Conservation (phyloP, 768 basidiomycete species). For the Saitozyma podzolica region DNA sequence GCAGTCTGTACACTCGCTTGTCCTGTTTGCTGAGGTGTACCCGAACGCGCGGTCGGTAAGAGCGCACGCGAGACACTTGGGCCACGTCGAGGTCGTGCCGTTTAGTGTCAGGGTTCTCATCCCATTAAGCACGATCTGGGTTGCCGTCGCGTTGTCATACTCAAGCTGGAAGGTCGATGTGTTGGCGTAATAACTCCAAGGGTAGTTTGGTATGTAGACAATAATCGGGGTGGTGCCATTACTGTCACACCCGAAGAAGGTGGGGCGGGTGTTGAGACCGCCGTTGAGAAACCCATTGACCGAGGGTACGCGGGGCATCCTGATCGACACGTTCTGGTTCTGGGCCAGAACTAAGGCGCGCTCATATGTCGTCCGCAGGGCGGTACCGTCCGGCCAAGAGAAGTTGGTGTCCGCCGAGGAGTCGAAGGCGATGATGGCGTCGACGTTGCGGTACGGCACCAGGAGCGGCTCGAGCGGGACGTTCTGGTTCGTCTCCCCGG, state of each 20-base stretch:
- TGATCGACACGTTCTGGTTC: slow-evolving; percentile 21
- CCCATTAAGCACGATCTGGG: slow-evolving; percentile 65
- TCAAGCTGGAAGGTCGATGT: slow-evolving; percentile 58
- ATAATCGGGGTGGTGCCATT: slow-evolving; percentile 64
- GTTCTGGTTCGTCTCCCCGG: slow-evolving; percentile 54
- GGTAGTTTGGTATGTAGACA: slow-evolving; percentile 74
- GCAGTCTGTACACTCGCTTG: slow-evolving; percentile 43
- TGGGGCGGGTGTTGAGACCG: slow-evolving; percentile 46
- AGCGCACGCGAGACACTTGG: slow-evolving; percentile 71
- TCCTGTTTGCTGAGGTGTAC: slow-evolving; percentile 36
- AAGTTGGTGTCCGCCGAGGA: slow-evolving; percentile 55
- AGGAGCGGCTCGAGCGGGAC: slow-evolving; percentile 71
- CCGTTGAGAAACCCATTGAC: slow-evolving; percentile 50
- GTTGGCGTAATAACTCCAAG: slow-evolving; percentile 51
- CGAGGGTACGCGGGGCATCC: slow-evolving; percentile 48
- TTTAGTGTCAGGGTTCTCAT: slow-evolving; percentile 58
- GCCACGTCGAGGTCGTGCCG: slow-evolving; percentile 61
- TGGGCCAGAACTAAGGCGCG: slow-evolving; percentile 24
- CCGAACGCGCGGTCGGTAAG: slow-evolving; percentile 59
- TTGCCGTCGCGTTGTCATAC: slow-evolving; percentile 62
- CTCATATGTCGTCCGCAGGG: slow-evolving; percentile 54
- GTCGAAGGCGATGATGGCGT: slow-evolving; percentile 76
- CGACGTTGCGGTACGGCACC: slow-evolving; percentile 67
- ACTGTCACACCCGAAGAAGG: slow-evolving; percentile 48
- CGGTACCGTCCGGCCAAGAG: slow-evolving; percentile 69